phyloP scores from a whole-genome alignment of 495 filamentous ascomycete genomes.

The Terfezia boudieri region DNA sequence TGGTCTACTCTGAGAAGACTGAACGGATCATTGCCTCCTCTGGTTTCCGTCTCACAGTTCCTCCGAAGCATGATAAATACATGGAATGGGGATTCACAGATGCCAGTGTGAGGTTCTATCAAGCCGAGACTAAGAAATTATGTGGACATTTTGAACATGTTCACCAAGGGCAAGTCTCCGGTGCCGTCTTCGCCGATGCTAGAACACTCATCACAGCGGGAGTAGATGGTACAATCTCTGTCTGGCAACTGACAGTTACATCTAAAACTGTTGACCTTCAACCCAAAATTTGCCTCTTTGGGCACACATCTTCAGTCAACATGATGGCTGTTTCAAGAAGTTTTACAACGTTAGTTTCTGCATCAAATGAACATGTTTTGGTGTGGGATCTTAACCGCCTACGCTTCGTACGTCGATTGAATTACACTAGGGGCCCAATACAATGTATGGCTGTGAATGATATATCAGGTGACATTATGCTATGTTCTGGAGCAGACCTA shows the following conservation, averaged over 20 bases:
- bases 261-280: constrained; percentile 54
- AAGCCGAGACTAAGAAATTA: constrained; percentile 48
- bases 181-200: constrained; percentile 64
- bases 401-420: constrained; percentile 59
- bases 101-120: constrained; percentile 74
- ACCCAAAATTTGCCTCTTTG: constrained; percentile 63
- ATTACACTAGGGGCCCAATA: constrained; percentile 24
- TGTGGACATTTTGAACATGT: constrained; percentile 81
- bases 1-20: constrained; percentile 55
- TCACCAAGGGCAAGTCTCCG: constrained; percentile 68
- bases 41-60: constrained; percentile 62
- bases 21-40: constrained; percentile 73
- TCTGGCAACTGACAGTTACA: constrained; percentile 46
- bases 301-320: constrained; percentile 62
- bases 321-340: constrained; percentile 63
- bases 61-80: constrained; percentile 68
- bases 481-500: constrained; percentile 52
- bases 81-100: constrained; percentile 95
- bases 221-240: constrained; percentile 69
- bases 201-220: constrained; percentile 78
- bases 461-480: constrained; percentile 63
- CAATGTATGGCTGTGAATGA: constrained; percentile 75
- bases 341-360: constrained; percentile 66
- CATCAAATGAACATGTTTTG: constrained; percentile 55
- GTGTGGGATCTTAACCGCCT: constrained; percentile 87